Conservation (phyloP, 208 protist species). For the Angomonas ambiguus region DNA sequence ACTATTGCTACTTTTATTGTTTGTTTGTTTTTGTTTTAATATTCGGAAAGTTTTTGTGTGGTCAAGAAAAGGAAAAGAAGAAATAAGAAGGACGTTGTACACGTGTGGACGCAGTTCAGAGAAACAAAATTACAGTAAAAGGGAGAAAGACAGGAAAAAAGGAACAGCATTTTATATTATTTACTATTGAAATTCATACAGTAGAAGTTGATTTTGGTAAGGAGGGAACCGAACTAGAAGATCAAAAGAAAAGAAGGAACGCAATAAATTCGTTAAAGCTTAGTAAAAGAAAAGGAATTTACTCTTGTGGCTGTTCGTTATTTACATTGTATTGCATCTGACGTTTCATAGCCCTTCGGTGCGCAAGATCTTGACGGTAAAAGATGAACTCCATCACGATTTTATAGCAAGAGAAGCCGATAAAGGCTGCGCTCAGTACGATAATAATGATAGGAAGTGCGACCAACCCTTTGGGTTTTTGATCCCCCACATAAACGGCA, state of each 20-base stretch:
- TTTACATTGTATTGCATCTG: neutral
- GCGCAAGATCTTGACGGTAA: slow-evolving; percentile 36
- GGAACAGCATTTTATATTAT: neutral
- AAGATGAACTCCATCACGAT: slow-evolving; percentile 34
- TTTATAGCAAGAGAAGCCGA: slow-evolving; percentile 21
- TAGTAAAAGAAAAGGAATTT: neutral
- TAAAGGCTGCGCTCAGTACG: slow-evolving; percentile 21
- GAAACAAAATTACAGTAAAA: neutral
- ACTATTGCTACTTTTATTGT: too few relatives aligned
- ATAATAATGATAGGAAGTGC: slow-evolving; percentile 24
- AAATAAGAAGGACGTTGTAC: neutral
- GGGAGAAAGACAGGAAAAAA: neutral
- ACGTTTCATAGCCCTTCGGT: neutral
- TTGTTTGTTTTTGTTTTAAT: too few relatives aligned
- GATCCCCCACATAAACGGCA: slow-evolving; percentile 15
- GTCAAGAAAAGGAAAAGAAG: neutral
- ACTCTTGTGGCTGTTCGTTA: neutral
- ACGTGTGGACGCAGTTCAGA: neutral
- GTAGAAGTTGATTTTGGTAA: too few relatives aligned
- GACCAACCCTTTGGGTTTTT: slow-evolving; percentile 15
- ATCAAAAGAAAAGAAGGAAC: neutral
- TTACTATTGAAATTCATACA: neutral
- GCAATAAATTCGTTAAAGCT: neutral
- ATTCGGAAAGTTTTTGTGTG: neutral
- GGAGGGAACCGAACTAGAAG: too few relatives aligned